Percentiles rank a stretch among this genome's conserved stretches.
phyloP scores from a whole-genome alignment of 148 eudicot species.

The Vaccinium macrocarpon region DNA sequence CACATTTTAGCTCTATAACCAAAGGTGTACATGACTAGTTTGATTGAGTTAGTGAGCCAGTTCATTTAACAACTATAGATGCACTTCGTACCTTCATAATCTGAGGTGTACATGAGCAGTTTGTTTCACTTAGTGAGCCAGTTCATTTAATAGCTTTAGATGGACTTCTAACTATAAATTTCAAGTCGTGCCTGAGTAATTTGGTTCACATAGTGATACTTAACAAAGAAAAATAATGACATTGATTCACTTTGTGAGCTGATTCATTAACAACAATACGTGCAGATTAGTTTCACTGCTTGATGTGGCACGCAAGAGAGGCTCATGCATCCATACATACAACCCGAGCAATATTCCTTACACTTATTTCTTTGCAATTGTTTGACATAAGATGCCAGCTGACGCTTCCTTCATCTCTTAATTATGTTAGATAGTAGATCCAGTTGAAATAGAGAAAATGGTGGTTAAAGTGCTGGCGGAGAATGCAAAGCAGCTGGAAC shows the following conservation, averaged over 20 bases:
- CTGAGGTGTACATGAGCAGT: no score
- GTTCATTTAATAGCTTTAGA: no score
- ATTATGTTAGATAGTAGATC: constrained; percentile 64
- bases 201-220: not conserved
- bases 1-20: no score
- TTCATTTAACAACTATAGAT: no score
- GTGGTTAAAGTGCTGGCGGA: constrained; percentile 65
- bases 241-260: not conserved
- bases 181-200: not conserved
- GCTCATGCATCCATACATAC: not conserved
- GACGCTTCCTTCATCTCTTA: not conserved
- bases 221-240: no score
- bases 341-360: no score
- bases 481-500: constrained; percentile 83
- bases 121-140: no score
- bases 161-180: not conserved
- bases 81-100: no score
- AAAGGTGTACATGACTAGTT: no score
- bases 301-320: not conserved
- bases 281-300: not conserved
- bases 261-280: not conserved
- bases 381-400: not conserved
- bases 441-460: constrained; percentile 75
- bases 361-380: not conserved
- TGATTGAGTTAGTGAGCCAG: no score